phyloP scores from a whole-genome alignment of 2,329 filamentous ascomycete genomes.

The Niveomyces coronatus region DNA sequence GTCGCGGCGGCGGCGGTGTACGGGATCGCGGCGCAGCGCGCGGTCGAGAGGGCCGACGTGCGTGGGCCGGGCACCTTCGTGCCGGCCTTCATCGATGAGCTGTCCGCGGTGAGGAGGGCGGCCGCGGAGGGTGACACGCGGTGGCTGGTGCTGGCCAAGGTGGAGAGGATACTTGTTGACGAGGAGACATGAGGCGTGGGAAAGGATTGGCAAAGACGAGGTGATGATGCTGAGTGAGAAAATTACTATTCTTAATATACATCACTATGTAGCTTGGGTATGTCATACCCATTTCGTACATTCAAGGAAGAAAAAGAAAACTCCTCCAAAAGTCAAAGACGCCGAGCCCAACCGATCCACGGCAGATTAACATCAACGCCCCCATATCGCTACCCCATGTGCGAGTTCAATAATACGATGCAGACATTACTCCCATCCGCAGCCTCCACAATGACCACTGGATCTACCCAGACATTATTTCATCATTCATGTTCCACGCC shows the following conservation, averaged over 20 bases:
- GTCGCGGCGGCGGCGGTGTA: slow-evolving; percentile 67
- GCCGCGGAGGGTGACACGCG: slow-evolving; percentile 34
- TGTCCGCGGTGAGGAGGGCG: slow-evolving; percentile 39
- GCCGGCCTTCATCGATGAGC: slow-evolving; percentile 70
- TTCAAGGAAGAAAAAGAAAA: too few relatives aligned
- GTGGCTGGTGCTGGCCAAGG: slow-evolving; percentile 44
- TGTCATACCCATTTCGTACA: too few relatives aligned
- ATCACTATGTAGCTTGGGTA: too few relatives aligned
- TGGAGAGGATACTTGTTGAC: slow-evolving; percentile 28
- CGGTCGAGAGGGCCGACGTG: slow-evolving; percentile 54
- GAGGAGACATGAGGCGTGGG: slow-evolving; percentile 11
- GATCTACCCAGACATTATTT: slow-evolving; percentile 9
- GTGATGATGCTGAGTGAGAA: neutral
- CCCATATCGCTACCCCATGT: too few relatives aligned
- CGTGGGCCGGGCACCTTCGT: slow-evolving; percentile 79
- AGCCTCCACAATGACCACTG: neutral
- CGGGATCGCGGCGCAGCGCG: slow-evolving; percentile 61
- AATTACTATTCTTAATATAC: too few relatives aligned
- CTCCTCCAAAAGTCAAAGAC: too few relatives aligned
- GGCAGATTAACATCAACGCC: too few relatives aligned
- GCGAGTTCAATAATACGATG: too few relatives aligned
- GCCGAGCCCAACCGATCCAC: too few relatives aligned
- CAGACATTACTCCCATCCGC: too few relatives aligned
- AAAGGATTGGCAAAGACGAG: neutral
- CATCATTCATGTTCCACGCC: slow-evolving; percentile 10